Evolutionary conservation across 768 basidiomycete genomes (phyloP).

Genomic region (Psilocybe azurescens): DNA sequence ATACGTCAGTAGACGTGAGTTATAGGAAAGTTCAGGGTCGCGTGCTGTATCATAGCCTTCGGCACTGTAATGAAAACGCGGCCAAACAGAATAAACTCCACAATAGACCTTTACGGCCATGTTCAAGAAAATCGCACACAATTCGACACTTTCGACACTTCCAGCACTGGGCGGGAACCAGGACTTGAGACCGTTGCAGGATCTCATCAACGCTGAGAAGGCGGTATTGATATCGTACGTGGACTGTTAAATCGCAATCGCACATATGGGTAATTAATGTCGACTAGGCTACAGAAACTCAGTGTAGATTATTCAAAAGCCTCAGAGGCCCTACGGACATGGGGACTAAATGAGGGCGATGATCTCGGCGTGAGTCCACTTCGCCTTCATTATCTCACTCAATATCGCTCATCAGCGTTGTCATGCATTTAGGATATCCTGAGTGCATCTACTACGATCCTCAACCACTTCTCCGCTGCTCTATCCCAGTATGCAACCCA

Average conservation of each 20-base stretch:
- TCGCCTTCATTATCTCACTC: slow-evolving; percentile 8
- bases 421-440: slow-evolving; percentile 66
- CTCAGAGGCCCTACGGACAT: slow-evolving; percentile 70
- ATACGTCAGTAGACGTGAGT: no score
- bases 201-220: slow-evolving; percentile 91
- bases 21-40: no score
- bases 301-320: slow-evolving; percentile 70
- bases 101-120: slow-evolving; percentile 41
- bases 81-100: slow-evolving; percentile 8
- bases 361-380: slow-evolving; percentile 70
- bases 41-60: not conserved
- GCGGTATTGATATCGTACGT: slow-evolving; percentile 71
- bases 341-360: slow-evolving; percentile 84
- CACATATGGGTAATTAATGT: not conserved
- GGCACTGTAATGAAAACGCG: not conserved
- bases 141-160: slow-evolving; percentile 81
- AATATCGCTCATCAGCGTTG: not conserved
- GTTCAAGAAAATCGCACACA: slow-evolving; percentile 92
- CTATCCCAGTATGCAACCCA: slow-evolving; percentile 73
- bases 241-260: not conserved
- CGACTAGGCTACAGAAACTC: slow-evolving; percentile 63
- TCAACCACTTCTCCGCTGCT: slow-evolving; percentile 70
- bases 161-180: slow-evolving; percentile 73
- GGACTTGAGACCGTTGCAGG: slow-evolving; percentile 83
- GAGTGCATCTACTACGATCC: slow-evolving; percentile 67